Evolutionary conservation across 805 yeast species (phyloP).

Genomic region (Yamadazyma philogaea): DNA sequence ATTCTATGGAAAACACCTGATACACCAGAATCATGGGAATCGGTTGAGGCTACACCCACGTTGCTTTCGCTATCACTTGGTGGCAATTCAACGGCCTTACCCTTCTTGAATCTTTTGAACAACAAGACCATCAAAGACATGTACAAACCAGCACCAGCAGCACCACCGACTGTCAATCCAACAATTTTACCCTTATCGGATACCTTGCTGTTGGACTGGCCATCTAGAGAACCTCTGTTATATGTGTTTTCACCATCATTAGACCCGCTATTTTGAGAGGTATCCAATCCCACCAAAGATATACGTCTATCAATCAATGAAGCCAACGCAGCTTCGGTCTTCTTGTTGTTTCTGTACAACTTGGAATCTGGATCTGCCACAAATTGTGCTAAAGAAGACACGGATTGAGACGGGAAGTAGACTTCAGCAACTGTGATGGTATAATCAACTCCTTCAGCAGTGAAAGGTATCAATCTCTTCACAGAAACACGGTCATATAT

Average conservation of each 20-base stretch:
- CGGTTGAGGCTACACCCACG: conserved; percentile 22
- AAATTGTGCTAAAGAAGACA: conserved; percentile 47
- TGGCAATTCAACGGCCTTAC: conserved; percentile 37
- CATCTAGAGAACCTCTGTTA: conserved; percentile 37
- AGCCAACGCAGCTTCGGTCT: conserved; percentile 57
- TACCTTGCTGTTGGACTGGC: conserved; percentile 11
- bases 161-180: conserved; percentile 81
- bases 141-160: conserved; percentile 69
- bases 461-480: conserved; percentile 70
- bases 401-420: conserved; percentile 62
- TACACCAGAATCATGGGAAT: conserved; percentile 21
- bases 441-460: conserved; percentile 50
- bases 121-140: conserved; percentile 57
- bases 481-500: conserved; percentile 51
- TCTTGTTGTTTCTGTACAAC: conserved; percentile 58
- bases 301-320: conserved; percentile 68
- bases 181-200: conserved; percentile 48
- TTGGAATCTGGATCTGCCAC: conserved; percentile 52
- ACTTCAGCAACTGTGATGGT: conserved; percentile 86
- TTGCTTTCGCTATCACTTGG: conserved; percentile 40
- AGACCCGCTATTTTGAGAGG: conserved; percentile 16
- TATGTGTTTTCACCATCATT: conserved; percentile 5
- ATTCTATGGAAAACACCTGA: conserved; percentile 28
- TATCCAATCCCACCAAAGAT: conserved; percentile 49
- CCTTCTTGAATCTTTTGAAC: conserved; percentile 48